These are phyloP conservation scores for Apiospora pterosperma DNA, from an alignment of 2,329 filamentous ascomycete species.

Conservation along the genomic window DNA sequence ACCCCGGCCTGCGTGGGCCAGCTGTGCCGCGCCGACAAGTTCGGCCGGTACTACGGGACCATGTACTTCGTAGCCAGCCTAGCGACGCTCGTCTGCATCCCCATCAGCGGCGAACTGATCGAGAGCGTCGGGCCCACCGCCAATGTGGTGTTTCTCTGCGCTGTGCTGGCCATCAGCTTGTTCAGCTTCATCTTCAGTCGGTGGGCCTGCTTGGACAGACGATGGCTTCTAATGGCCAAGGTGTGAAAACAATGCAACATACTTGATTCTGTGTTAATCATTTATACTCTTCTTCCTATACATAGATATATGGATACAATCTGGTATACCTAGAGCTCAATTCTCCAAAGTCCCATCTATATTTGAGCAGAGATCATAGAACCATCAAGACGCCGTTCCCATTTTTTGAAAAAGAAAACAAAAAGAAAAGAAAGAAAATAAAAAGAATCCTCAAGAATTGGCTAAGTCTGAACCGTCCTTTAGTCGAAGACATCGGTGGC, in stretches of 20 bases:
- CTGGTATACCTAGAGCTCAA: neutral
- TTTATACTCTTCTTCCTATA: too few species aligned
- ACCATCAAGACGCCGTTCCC: neutral
- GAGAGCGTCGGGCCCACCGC: neutral
- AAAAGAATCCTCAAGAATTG: neutral
- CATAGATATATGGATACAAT: too few species aligned
- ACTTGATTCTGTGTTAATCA: neutral
- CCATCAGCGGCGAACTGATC: slow-evolving; percentile 4
- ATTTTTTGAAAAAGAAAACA: neutral
- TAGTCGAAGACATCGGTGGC: slow-evolving; percentile 60
- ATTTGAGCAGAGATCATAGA: neutral
- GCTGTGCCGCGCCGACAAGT: slow-evolving; percentile 63
- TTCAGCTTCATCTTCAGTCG: neutral
- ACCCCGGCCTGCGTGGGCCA: slow-evolving; percentile 70
- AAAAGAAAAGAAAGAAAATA: too few species aligned
- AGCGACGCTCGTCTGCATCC: slow-evolving; percentile 1
- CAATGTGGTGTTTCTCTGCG: neutral
- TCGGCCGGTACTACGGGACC: slow-evolving; percentile 66
- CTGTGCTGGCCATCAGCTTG: neutral
- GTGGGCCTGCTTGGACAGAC: slow-evolving; percentile 1
- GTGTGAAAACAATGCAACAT: neutral
- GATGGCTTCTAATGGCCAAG: neutral
- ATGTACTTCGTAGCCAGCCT: slow-evolving; percentile 41
- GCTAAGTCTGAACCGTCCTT: neutral
- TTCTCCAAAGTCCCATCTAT: neutral